Evolutionary conservation across 441 rosid genomes (phyloP), one percentile per base, ranked within the genome.

Genomic region (Biscutella auriculata): DNA sequence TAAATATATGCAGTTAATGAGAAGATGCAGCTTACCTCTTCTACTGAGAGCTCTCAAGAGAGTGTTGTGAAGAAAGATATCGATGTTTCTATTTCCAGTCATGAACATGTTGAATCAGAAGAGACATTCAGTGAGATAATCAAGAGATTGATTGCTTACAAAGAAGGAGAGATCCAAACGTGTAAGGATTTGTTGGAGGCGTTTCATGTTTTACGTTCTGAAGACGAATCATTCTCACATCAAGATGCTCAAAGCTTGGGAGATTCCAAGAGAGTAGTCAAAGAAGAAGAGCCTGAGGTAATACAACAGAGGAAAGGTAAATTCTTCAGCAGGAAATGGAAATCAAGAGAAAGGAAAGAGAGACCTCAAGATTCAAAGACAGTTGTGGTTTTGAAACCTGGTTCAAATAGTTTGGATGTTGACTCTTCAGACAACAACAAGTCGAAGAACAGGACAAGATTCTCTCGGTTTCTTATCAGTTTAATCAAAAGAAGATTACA

Each of bases 311-410:
- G 66, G 67, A 84, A 78, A n/a, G 39, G 60, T 35, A 79, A 53
- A 1, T 85, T 85, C 67, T 89, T 85, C 54, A 80, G 86, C 57
- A 79, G 63, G 60, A 71, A 67, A 53, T 52, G 70, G 59, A 66
- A 55, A 63, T 63, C 68, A 15, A 39, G 51, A 37, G 69, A 63
- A 40, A 69, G 33, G 50, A 55, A 44, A 74, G 59, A 13, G 40
- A 60, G 58, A 63, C 60, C 79, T 57, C 52, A 54, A 56, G 51
- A 1, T 53, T 37, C 7, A 1, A 77, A 74, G 54, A 81, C 74
- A 15, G 85, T 94, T 70, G 84, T 85, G 34, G 78, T 89, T 67
- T 72, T 94, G 75, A 89, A 85, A 80, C 95, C 97, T 61, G 80
- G 88, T 15, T 53, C 79, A 32, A 73, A 71, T 53, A 63, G 50